Evolutionary conservation across 1,284 basidiomycete genomes (phyloP), one percentile per base, ranked within the genome.

Genomic region (Irpex sp.): DNA sequence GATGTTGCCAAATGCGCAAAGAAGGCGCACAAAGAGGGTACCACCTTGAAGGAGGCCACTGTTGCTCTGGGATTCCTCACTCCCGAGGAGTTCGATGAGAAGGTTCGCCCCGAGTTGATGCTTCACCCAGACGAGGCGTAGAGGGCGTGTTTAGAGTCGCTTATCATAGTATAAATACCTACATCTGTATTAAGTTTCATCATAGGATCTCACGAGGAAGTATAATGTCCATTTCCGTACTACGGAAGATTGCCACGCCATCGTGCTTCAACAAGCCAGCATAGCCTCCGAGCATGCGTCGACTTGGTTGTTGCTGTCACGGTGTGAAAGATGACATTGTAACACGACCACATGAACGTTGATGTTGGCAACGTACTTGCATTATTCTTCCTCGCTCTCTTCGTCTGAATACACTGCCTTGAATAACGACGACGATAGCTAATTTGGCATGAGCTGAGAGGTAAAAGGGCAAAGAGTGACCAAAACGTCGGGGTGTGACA

Each of bases 21-120:
- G 86, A 99, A 99, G 79, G 97, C 97, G 13, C 97, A 99, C 85
- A 96, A 93, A 78, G 96, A 99, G 78, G 97, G 96, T 26, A 93
- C 91, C 58, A 99, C 97, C 58, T 76, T 99, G 74, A 97, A 97
- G 82, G 92, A 96, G 79, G 94, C 97, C 51, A 96, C 96, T 5
- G 89, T 98, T 40, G 79, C 88, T 34, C 85, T 98, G 49, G 94
- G 94, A 64, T 88, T 94, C 77, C 77, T 99, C 72, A 92, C 91
- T 1, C 82, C 88, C 2, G 94, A 97, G 75, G 94, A 98, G 76
- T 99, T 99, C 77, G 96, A 99, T 79, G 81, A 87, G 75, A 94
- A 95, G 78, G 97, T 99, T 68, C 86, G 94, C 67, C 97, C 97
- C 59, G 96, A 99, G 81, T 79, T 93, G 75, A 93, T 93, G 92